Percentiles rank a stretch among this genome's conserved stretches.
Evolutionary conservation across 2,329 filamentous ascomycete genomes (phyloP).

Genomic region (Lachnellula cervina): DNA sequence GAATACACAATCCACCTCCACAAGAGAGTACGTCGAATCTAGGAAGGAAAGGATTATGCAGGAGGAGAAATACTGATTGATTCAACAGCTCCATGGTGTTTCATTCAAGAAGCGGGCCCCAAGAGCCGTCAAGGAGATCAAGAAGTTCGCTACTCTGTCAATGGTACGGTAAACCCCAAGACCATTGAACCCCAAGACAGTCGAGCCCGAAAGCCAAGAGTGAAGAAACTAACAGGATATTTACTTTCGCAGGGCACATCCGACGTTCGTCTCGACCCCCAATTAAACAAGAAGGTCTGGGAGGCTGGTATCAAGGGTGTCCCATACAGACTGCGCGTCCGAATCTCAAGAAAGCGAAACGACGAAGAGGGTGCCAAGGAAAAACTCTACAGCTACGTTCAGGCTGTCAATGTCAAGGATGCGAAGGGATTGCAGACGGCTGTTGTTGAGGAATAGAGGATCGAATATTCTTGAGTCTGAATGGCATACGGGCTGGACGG

Average conservation of each 20-base stretch:
- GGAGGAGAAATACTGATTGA: slow-evolving; percentile 42
- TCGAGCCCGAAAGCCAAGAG: not conserved
- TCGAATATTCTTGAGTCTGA: slow-evolving; percentile 14
- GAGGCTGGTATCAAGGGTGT: slow-evolving; percentile 98
- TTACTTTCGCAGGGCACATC: slow-evolving; percentile 68
- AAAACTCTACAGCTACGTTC: slow-evolving; percentile 99
- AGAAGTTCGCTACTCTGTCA: slow-evolving; percentile 82
- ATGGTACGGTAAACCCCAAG: slow-evolving; percentile 67
- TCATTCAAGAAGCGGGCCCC: slow-evolving; percentile 99
- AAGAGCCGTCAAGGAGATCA: slow-evolving; percentile 99
- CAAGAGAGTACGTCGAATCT: slow-evolving; percentile 79
- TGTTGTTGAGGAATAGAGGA: slow-evolving; percentile 67
- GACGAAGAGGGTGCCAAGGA: slow-evolving; percentile 99
- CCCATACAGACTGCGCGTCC: slow-evolving; percentile 92
- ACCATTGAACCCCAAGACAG: not conserved
- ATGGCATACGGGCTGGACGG: slow-evolving; percentile 21
- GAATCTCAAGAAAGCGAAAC: slow-evolving; percentile 99
- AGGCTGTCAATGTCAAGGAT: slow-evolving; percentile 99
- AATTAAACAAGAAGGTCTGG: slow-evolving; percentile 99
- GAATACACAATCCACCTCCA: slow-evolving; percentile 99
- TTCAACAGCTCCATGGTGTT: slow-evolving; percentile 81
- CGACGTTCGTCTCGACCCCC: slow-evolving; percentile 96
- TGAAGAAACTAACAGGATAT: slow-evolving; percentile 14
- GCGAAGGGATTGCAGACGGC: slow-evolving; percentile 94
- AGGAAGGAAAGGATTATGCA: slow-evolving; percentile 10